phyloP scores from a whole-genome alignment of 140 eudicot species.

The Senecio squalidus region DNA sequence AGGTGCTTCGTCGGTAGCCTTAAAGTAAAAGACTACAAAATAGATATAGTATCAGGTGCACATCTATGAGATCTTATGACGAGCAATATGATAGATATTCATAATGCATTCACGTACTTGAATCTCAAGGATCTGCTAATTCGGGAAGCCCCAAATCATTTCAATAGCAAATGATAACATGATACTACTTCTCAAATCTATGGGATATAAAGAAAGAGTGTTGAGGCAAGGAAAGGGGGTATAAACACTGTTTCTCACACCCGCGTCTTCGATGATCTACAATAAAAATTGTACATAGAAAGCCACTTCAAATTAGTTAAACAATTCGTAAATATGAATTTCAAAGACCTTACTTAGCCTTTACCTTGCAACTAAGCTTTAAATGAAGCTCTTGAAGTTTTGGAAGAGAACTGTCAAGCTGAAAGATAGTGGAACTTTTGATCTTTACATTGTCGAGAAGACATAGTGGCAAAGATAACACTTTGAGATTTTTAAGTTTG shows the following conservation, averaged over 20 bases:
- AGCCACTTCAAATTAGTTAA: not conserved
- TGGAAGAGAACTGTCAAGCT: not conserved
- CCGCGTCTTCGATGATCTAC: not conserved
- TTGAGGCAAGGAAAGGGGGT: not conserved
- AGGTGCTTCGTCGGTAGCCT: too few species aligned
- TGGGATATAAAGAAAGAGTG: not conserved
- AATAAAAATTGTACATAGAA: too few species aligned
- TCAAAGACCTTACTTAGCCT: not conserved
- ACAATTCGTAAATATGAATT: too few species aligned
- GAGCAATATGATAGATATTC: not conserved
- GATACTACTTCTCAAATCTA: not conserved
- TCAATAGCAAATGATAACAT: not conserved
- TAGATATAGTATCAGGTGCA: too few species aligned
- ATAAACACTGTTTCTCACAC: not conserved
- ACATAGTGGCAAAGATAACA: not conserved
- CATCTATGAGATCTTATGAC: too few species aligned
- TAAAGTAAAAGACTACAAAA: too few species aligned
- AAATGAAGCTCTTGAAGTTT: not conserved
- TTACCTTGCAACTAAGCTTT: not conserved
- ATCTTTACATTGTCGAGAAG: not conserved
- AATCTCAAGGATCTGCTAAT: not conserved
- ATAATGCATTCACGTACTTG: not conserved
- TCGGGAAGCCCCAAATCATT: not conserved
- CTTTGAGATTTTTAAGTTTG: not conserved
- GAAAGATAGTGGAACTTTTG: not conserved